phyloP scores from a whole-genome alignment of 352 stramenopile genomes.

The Globisporangium heterothallicum region DNA sequence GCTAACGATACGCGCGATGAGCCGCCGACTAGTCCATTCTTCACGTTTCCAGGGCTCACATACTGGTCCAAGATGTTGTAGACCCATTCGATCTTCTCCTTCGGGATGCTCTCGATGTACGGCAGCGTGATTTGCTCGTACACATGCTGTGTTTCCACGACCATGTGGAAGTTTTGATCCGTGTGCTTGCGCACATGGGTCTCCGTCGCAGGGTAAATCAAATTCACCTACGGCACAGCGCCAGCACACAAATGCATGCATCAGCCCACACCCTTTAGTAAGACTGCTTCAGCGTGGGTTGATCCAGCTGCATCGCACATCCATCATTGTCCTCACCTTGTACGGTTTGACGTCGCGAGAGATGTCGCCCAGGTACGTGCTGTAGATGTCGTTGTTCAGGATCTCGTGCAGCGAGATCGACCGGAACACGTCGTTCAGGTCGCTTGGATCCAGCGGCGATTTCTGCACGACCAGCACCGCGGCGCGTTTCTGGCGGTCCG shows the following conservation, averaged over 20 bases:
- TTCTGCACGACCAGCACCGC: slow-evolving; percentile 70
- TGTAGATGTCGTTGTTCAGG: slow-evolving; percentile 82
- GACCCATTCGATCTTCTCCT: slow-evolving; percentile 81
- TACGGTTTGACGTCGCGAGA: slow-evolving; percentile 63
- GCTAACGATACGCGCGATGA: not conserved
- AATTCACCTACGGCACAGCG: slow-evolving; percentile 47
- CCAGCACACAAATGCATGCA: not conserved
- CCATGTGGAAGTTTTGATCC: slow-evolving; percentile 79
- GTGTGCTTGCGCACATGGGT: slow-evolving; percentile 79
- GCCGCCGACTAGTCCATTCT: not conserved
- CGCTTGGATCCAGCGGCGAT: slow-evolving; percentile 42
- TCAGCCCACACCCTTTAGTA: not conserved
- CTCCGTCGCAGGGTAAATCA: slow-evolving; percentile 80
- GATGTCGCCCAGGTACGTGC: slow-evolving; percentile 65
- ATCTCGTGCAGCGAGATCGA: slow-evolving; percentile 66
- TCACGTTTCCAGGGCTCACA: slow-evolving; percentile 21
- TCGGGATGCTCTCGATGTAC: slow-evolving; percentile 72
- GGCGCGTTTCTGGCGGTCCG: slow-evolving; percentile 49
- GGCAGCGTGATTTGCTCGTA: slow-evolving; percentile 70
- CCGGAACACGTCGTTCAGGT: slow-evolving; percentile 34
- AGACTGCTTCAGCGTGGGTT: not conserved
- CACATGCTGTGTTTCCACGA: slow-evolving; percentile 73
- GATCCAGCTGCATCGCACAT: not conserved
- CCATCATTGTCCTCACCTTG: slow-evolving; percentile 38
- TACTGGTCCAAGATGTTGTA: slow-evolving; percentile 88